These are phyloP conservation scores for Cytospora chrysosperma DNA, from an alignment of 2,329 filamentous ascomycete genomes.

Conservation along the genomic window DNA sequence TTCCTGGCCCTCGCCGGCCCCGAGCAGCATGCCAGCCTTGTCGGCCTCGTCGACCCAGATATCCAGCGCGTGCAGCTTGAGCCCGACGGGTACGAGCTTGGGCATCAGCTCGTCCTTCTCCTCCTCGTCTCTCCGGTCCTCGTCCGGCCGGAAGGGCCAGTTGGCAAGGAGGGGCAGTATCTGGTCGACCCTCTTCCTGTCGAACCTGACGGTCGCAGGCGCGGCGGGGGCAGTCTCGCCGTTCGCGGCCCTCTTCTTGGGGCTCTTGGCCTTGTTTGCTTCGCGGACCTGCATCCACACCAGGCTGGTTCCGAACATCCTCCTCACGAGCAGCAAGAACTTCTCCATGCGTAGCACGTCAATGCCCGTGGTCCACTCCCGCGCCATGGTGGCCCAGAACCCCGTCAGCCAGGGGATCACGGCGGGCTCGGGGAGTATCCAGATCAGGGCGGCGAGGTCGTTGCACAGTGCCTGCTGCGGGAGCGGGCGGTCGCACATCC, in stretches of 20 bases:
- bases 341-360: slow-evolving; percentile 86
- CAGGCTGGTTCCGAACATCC: slow-evolving; percentile 73
- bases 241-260: slow-evolving; percentile 33
- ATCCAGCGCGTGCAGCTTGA: slow-evolving; percentile 85
- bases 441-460: slow-evolving; percentile 71
- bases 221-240: background rate
- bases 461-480: slow-evolving; percentile 80
- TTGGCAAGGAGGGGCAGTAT: slow-evolving; percentile 46
- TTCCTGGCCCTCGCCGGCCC: slow-evolving; percentile 36
- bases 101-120: slow-evolving; percentile 34
- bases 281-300: slow-evolving; percentile 38
- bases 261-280: slow-evolving; percentile 27
- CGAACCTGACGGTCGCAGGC: slow-evolving; percentile 22
- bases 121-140: slow-evolving; percentile 34
- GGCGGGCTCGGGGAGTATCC: slow-evolving; percentile 51
- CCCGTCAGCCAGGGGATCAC: slow-evolving; percentile 53
- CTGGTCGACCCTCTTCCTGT: slow-evolving; percentile 29
- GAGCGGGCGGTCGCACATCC: slow-evolving; percentile 89
- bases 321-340: slow-evolving; percentile 80
- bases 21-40: slow-evolving; percentile 58
- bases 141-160: slow-evolving; percentile 26
- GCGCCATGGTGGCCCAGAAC: slow-evolving; percentile 70
- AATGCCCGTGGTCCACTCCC: slow-evolving; percentile 65
- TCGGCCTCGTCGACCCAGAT: slow-evolving; percentile 90
- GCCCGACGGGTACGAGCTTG: slow-evolving; percentile 67